Conservation (phyloP, 257 asterid genomes). For the Rauvolfia tetraphylla region DNA sequence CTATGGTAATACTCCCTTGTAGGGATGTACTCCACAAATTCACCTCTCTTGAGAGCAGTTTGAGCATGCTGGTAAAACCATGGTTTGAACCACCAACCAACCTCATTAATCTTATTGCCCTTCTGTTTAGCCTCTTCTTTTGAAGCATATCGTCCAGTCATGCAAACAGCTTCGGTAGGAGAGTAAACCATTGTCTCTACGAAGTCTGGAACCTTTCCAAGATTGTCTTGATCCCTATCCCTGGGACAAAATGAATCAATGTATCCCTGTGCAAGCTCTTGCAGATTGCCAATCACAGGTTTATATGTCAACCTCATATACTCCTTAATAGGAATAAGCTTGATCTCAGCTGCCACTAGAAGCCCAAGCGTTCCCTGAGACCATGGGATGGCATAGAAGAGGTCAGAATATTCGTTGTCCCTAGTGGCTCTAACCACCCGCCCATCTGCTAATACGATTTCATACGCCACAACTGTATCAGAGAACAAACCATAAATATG, state of each 20-base stretch:
- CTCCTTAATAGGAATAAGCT: constrained; percentile 83
- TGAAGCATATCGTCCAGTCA: constrained; percentile 79
- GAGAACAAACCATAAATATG: constrained; percentile 85
- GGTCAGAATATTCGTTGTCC: constrained; percentile 86
- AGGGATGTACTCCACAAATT: constrained; percentile 87
- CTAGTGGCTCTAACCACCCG: constrained; percentile 78
- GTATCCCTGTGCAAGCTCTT: constrained; percentile 79
- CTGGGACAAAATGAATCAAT: constrained; percentile 79
- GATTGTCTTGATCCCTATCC: constrained; percentile 88
- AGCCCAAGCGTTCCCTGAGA: constrained; percentile 97
- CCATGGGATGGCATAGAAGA: constrained; percentile 91
- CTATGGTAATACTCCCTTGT: constrained; percentile 93
- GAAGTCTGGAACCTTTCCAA: constrained; percentile 77
- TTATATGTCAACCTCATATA: constrained; percentile 86
- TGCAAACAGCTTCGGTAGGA: constrained; percentile 74
- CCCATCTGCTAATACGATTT: constrained; percentile 83
- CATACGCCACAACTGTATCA: constrained; percentile 91
- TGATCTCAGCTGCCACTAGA: constrained; percentile 92
- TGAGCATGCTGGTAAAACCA: constrained; percentile 99
- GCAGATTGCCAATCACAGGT: constrained; percentile 69
- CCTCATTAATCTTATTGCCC: constrained; percentile 69
- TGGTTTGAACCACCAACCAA: constrained; percentile 97
- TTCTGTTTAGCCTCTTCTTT: constrained; percentile 87
- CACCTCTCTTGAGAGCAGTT: constrained; percentile 81
- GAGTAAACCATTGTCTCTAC: constrained; percentile 84